Base-by-base conservation (phyloP, 495 filamentous ascomycete species). In the Trichoderma erinaceum region DNA sequence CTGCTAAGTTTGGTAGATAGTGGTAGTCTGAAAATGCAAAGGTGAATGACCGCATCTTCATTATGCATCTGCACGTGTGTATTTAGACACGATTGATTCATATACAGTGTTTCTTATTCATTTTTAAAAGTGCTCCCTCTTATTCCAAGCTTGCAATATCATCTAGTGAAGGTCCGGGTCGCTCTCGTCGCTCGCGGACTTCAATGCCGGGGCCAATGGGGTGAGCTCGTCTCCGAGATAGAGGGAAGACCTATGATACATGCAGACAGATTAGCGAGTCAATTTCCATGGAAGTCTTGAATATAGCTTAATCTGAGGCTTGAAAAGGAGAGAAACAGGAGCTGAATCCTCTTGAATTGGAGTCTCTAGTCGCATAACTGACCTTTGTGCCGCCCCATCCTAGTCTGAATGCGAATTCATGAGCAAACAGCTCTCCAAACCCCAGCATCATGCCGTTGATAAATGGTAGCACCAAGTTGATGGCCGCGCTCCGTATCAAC, bases 391-490 rank as follows among this genome's bases (percentile, higher is more conserved):
- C 88, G 50, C 90, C 87, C 95, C 95, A 99, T 61, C 95, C 95
- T 67, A 97, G 81, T 71, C 92, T 83, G 74, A 93, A 99, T 15
- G 95, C 95, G 13, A 90, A 86, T 79, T 99, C 95, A 75, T 99
- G 93, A 66, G 95, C 95, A 75, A 98, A 89, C 46, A 99, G 80
- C 79, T 99, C 95, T 27, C 95, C 95, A 74, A 99, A 97, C 6
- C 95, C 95, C 67, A 99, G 80, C 95, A 99, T 99, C 79, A 99
- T 83, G 25, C 95, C 95, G 78, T 99, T 99, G 72, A 99, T 87
- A 70, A 99, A 99, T 0, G 95, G 95, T 3, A 99, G 81, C 0
- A 99, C 69, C 10, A 99, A 81, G 76, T 99, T 99, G 78, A 99
- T 98, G 5, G 92, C 92, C 8, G 92, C 92, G 10, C 95, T 92